Base-by-base conservation (phyloP, 2,329 filamentous ascomycete genomes). In the Fusarium fracticaudum region DNA sequence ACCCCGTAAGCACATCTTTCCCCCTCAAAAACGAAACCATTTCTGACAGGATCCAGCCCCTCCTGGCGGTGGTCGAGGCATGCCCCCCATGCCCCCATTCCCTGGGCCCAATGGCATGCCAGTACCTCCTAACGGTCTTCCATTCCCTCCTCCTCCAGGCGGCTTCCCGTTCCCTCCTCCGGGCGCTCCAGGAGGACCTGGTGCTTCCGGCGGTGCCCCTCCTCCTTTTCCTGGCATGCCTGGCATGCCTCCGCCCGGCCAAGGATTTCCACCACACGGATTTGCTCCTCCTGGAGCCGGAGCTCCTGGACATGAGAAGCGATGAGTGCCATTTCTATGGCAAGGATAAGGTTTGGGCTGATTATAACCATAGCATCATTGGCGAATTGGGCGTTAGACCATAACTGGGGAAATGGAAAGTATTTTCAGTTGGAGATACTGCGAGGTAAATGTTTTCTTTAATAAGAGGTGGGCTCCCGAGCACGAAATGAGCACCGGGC, bases 61-160 rank as follows among this genome's bases (percentile, higher is more conserved):
- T 68, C 89, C 89, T 47, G 84, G 82, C 57, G 88, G 86, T 67
- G 87, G 86, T 63, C 85, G 87, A 76, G 87, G 88, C 71, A 84
- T 86, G 79, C 83, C 83, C 41, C 81, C 83, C 29, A 84, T 86
- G 76, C 79, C 81, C n/a, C 83, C 83, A 5, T 86, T 87, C 78
- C 82, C 85, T 5, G 81, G 81, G 14, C 79, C 80, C 41, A 83
- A 80, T 76, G 87, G 88, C 72, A 84, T 86, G 79, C 83, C 83
- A 20, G 82, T 86, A 69, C 79, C 81, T 38, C 83, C 82, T 9
- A 83, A 82, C 50, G 82, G 82, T 29, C 82, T 86, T 50, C 85
- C 85, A 7, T 78, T 78, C 50, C 77, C 77, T 38, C 77, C 75
- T 20, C 75, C 71, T 67, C 71, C 77, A 7, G 77, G 77, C 4